phyloP scores from a whole-genome alignment of 176 grass and related monocot species.

The Paspalum notatum region DNA sequence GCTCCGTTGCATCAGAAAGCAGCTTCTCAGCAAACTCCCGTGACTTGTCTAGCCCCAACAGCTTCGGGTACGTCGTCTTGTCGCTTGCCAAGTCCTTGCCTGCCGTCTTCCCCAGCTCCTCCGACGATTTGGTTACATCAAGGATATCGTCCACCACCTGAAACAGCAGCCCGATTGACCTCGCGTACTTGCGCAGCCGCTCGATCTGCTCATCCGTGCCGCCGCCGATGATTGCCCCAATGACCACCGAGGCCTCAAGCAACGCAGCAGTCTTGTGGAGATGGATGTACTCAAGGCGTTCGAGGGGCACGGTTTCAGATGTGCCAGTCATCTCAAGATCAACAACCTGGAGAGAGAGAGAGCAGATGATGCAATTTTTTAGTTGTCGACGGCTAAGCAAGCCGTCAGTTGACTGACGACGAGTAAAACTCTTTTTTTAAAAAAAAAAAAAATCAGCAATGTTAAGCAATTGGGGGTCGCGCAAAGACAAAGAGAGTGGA shows the following conservation, averaged over 20 bases:
- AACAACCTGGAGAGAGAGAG: slow-evolving; percentile 48
- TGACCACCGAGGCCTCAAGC: slow-evolving; percentile 78
- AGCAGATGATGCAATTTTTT: slow-evolving; percentile 7
- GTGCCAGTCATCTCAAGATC: slow-evolving; percentile 83
- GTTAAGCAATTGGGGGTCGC: neutral
- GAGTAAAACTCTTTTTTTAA: too few species aligned
- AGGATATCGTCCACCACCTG: slow-evolving; percentile 94
- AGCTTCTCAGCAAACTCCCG: slow-evolving; percentile 68
- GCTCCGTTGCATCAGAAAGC: slow-evolving; percentile 56
- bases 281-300: slow-evolving; percentile 83
- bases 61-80: slow-evolving; percentile 83
- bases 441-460: too few species aligned
- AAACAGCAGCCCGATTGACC: slow-evolving; percentile 76
- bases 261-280: slow-evolving; percentile 86
- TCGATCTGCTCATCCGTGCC: slow-evolving; percentile 68
- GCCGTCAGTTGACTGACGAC: too few species aligned
- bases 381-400: too few species aligned
- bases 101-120: slow-evolving; percentile 77
- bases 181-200: slow-evolving; percentile 57
- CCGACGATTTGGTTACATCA: slow-evolving; percentile 75
- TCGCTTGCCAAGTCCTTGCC: slow-evolving; percentile 86
- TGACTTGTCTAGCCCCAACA: slow-evolving; percentile 71
- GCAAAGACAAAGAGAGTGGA: too few species aligned
- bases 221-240: slow-evolving; percentile 72
- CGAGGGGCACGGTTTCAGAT: slow-evolving; percentile 45